Percentiles rank a stretch among this genome's conserved stretches.
These are phyloP conservation scores for Colletotrichum truncatum DNA, from an alignment of 2,329 filamentous ascomycete genomes.

Conservation along the genomic window DNA sequence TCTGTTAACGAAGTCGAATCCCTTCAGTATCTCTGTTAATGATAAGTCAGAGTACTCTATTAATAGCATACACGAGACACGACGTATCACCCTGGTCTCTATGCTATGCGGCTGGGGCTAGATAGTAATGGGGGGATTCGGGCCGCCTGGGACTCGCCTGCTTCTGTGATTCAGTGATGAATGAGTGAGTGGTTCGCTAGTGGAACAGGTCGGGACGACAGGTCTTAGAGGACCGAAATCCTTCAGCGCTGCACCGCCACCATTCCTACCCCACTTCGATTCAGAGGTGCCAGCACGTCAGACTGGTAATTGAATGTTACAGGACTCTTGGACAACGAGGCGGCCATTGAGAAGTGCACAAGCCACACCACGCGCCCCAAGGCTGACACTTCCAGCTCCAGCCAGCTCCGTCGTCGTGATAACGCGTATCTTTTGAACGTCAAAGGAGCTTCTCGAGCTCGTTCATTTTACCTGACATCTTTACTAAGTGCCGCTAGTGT, in stretches of 20 bases:
- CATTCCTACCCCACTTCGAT: constrained; percentile 19
- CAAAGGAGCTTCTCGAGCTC: background rate
- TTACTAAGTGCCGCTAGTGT: constrained; percentile 35
- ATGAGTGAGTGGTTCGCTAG: background rate
- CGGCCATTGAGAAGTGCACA: constrained; percentile 11
- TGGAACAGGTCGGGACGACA: background rate
- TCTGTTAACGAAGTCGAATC: too few relatives aligned
- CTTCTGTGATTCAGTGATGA: background rate
- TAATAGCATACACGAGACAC: too few relatives aligned
- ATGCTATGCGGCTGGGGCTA: constrained; percentile 5
- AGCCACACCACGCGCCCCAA: constrained; percentile 27
- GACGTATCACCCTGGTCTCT: constrained; percentile 12
- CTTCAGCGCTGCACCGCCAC: constrained; percentile 26
- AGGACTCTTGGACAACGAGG: constrained; percentile 6
- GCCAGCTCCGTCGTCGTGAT: constrained; percentile 14
- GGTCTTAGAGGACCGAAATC: background rate
- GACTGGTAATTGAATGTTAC: background rate
- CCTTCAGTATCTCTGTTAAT: too few relatives aligned
- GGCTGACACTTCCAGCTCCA: constrained; percentile 26
- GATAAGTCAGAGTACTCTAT: too few relatives aligned
- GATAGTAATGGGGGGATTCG: background rate
- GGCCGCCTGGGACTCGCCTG: background rate
- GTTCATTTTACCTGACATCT: constrained; percentile 40
- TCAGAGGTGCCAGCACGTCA: background rate
- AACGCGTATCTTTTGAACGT: background rate